Evolutionary conservation across 2,329 filamentous ascomycete species (phyloP).

Genomic region (Fusarium pininemorale): DNA sequence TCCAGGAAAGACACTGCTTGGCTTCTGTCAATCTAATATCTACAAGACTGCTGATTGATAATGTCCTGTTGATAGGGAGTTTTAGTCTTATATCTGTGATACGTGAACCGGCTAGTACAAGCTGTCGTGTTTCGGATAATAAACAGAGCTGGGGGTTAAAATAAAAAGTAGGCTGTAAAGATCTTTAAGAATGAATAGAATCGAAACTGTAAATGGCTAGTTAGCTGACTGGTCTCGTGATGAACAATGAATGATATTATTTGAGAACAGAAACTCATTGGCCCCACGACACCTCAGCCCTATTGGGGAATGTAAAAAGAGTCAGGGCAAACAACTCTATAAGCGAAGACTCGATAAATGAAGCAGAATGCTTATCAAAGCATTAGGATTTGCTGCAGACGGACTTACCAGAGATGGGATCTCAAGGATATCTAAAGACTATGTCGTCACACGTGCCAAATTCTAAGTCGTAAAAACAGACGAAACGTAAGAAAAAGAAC

Average conservation of each 20-base stretch:
- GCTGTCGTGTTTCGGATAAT: slow-evolving; percentile 5
- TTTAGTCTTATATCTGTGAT: not conserved
- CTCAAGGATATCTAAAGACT: slow-evolving; percentile 43
- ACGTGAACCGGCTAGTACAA: slow-evolving; percentile 1
- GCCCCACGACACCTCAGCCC: slow-evolving; percentile 17
- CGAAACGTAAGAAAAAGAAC: slow-evolving; percentile 34
- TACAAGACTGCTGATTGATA: not conserved
- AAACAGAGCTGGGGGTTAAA: slow-evolving; percentile 3
- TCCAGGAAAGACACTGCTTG: slow-evolving; percentile 32
- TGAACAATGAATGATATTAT: slow-evolving; percentile 16
- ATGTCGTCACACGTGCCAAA: slow-evolving; percentile 41
- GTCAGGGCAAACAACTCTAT: slow-evolving; percentile 1
- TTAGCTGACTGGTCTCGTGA: slow-evolving; percentile 35
- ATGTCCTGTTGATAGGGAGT: not conserved
- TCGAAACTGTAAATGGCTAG: slow-evolving; percentile 33
- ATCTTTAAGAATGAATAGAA: slow-evolving; percentile 32
- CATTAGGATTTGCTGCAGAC: not conserved
- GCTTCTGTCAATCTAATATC: slow-evolving; percentile 12
- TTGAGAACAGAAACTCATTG: slow-evolving; percentile 24
- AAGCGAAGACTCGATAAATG: slow-evolving; percentile 3
- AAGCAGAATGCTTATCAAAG: slow-evolving; percentile 9
- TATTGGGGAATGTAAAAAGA: slow-evolving; percentile 15
- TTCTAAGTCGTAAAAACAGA: slow-evolving; percentile 43
- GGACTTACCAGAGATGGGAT: slow-evolving; percentile 41
- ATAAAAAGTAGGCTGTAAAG: slow-evolving; percentile 20